phyloP scores from a whole-genome alignment of 2,329 filamentous ascomycete genomes.

The Thelonectria olida region DNA sequence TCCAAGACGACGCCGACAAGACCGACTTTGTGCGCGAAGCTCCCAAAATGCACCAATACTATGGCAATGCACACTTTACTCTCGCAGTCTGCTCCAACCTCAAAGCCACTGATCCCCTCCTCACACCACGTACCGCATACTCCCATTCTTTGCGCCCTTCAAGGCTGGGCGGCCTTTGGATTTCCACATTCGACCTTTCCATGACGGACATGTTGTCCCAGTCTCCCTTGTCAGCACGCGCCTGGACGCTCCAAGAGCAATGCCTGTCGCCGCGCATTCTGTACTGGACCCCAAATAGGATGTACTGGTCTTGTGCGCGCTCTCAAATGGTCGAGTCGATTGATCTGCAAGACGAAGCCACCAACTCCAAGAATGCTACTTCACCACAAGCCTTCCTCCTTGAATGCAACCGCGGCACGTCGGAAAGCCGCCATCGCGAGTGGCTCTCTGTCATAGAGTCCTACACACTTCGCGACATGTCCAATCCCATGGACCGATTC shows the following conservation, averaged over 20 bases:
- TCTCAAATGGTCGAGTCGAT: not conserved
- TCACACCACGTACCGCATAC: not conserved
- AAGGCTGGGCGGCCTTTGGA: constrained; percentile 3
- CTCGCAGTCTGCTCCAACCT: constrained; percentile 9
- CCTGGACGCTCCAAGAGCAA: constrained; percentile 11
- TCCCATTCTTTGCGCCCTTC: not conserved
- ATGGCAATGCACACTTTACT: constrained; percentile 9
- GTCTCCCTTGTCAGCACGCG: constrained; percentile 1
- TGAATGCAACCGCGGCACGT: constrained; percentile 2
- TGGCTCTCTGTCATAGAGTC: constrained; percentile 13
- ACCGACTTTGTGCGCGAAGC: constrained; percentile 9
- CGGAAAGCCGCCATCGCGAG: not conserved
- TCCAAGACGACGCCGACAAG: not conserved
- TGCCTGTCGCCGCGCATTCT: constrained; percentile 7
- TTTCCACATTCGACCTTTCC: not conserved
- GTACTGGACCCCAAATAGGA: constrained; percentile 8
- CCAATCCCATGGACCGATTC: constrained; percentile 4
- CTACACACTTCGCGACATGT: constrained; percentile 8
- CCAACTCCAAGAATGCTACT: not conserved
- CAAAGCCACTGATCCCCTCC: constrained; percentile 7
- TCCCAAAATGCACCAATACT: constrained; percentile 12
- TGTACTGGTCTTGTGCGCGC: constrained; percentile 12
- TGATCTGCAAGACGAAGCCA: not conserved
- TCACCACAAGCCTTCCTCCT: constrained; percentile 4
- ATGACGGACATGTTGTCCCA: not conserved